Evolutionary conservation across 345 rosid species (phyloP).

Genomic region (Pseudoturritis turrita): DNA sequence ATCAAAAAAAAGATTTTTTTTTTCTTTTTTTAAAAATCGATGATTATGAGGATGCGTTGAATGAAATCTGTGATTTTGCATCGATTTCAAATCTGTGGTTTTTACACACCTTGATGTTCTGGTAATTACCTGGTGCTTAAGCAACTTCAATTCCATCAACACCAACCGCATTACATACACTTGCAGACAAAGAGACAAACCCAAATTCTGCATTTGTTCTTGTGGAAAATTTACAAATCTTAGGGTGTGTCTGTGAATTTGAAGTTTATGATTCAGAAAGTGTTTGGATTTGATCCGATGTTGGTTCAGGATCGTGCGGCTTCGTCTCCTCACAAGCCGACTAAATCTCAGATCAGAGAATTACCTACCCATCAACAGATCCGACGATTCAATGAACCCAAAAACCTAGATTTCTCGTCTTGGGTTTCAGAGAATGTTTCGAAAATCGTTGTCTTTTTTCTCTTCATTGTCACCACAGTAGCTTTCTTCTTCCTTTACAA

Average conservation of each 20-base stretch:
- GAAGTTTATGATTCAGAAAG: neutral
- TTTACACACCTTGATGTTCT: no score
- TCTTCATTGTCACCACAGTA: slow-evolving; percentile 57
- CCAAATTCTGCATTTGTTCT: neutral
- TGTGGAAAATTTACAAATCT: neutral
- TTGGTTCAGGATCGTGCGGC: slow-evolving; percentile 79
- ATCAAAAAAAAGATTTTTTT: no score
- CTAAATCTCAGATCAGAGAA: slow-evolving; percentile 53
- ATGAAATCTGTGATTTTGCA: no score
- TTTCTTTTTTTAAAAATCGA: no score
- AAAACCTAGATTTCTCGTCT: slow-evolving; percentile 75
- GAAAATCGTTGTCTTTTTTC: slow-evolving; percentile 38
- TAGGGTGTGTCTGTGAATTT: neutral
- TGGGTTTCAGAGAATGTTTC: slow-evolving; percentile 66
- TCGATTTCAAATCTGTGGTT: no score
- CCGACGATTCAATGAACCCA: slow-evolving; percentile 55
- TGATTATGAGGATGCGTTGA: no score
- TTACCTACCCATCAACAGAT: slow-evolving; percentile 47
- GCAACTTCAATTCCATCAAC: slow-evolving; percentile 28
- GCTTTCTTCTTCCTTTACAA: slow-evolving; percentile 66
- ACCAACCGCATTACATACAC: slow-evolving; percentile 18
- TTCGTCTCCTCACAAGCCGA: slow-evolving; percentile 33
- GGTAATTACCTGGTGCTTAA: no score
- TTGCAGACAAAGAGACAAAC: neutral
- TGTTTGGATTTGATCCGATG: slow-evolving; percentile 58